Percentiles rank a stretch among this genome's conserved stretches.
These are phyloP conservation scores for Halophytophthora polymorphica DNA, from an alignment of 352 stramenopile species.

Conservation along the genomic window DNA sequence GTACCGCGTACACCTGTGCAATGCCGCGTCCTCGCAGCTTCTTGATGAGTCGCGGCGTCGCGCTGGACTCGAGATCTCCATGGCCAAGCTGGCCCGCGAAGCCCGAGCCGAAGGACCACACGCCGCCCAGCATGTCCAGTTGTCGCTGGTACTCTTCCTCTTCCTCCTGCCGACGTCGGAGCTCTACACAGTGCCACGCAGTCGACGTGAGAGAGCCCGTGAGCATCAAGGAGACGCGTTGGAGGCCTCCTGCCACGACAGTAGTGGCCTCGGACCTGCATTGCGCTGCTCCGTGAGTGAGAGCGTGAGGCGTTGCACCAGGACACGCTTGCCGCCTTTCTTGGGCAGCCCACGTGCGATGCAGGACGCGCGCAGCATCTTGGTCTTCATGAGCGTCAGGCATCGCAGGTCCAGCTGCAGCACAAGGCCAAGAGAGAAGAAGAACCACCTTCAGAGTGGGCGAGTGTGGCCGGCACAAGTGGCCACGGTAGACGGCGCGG, in stretches of 20 bases:
- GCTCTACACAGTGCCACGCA: constrained; percentile 33
- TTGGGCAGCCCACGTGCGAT: constrained; percentile 55
- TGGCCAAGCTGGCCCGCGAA: constrained; percentile 72
- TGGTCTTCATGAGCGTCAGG: constrained; percentile 78
- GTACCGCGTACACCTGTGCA: constrained; percentile 74
- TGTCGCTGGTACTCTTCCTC: constrained; percentile 70
- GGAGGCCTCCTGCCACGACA: not conserved
- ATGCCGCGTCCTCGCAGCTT: constrained; percentile 60
- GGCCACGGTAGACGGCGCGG: not conserved
- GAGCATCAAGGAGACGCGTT: not conserved
- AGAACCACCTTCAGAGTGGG: no score
- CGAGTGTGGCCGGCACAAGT: not conserved
- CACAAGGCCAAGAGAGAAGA: not conserved
- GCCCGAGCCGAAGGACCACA: constrained; percentile 81
- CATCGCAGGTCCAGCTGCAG: constrained; percentile 74
- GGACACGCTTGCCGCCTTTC: constrained; percentile 64
- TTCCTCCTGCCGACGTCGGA: constrained; percentile 46
- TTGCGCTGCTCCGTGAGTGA: constrained; percentile 63
- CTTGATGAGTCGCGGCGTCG: constrained; percentile 62
- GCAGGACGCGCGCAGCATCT: constrained; percentile 78
- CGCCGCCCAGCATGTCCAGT: constrained; percentile 74
- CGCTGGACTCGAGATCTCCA: constrained; percentile 57
- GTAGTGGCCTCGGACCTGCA: constrained; percentile 26
- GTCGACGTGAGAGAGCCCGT: not conserved
- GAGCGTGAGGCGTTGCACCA: constrained; percentile 52